Percentiles rank a stretch among this genome's conserved stretches.
Conservation (phyloP, 768 basidiomycete genomes). For the Xerocomellus intermedius region DNA sequence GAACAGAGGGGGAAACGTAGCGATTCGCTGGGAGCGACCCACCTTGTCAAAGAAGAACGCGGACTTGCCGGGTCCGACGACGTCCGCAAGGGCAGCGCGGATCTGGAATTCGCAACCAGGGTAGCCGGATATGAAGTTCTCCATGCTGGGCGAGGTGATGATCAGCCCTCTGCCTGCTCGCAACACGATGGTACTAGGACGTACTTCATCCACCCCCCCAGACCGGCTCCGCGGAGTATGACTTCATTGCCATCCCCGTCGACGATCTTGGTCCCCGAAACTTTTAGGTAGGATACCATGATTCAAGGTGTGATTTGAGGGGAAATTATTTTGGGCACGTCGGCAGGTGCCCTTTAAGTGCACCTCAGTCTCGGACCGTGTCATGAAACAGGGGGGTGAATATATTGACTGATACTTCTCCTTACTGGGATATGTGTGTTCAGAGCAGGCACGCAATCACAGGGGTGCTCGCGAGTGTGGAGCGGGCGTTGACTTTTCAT, state of each 20-base stretch:
- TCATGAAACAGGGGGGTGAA: background rate
- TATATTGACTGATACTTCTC: constrained; percentile 17
- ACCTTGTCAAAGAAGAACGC: constrained; percentile 87
- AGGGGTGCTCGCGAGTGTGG: background rate
- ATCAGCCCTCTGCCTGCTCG: background rate
- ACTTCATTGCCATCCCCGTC: constrained; percentile 56
- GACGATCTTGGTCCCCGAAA: constrained; percentile 59
- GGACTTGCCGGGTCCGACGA: constrained; percentile 65
- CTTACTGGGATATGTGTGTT: background rate
- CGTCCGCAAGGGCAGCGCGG: constrained; percentile 62
- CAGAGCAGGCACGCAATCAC: constrained; percentile 1
- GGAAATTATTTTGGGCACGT: background rate
- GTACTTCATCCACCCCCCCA: constrained; percentile 87
- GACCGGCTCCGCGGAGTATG: constrained; percentile 68
- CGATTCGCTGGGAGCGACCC: constrained; percentile 4
- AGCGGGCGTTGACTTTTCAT: background rate
- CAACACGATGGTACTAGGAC: constrained; percentile 31
- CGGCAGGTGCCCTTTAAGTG: constrained; percentile 1
- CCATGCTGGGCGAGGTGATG: constrained; percentile 48
- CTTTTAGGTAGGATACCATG: constrained; percentile 46
- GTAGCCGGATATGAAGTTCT: constrained; percentile 77
- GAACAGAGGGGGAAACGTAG: background rate
- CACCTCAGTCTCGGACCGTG: background rate
- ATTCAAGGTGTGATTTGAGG: background rate
- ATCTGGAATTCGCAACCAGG: constrained; percentile 83